Conservation (phyloP, 1,284 basidiomycete genomes). For the Malassezia equina region DNA sequence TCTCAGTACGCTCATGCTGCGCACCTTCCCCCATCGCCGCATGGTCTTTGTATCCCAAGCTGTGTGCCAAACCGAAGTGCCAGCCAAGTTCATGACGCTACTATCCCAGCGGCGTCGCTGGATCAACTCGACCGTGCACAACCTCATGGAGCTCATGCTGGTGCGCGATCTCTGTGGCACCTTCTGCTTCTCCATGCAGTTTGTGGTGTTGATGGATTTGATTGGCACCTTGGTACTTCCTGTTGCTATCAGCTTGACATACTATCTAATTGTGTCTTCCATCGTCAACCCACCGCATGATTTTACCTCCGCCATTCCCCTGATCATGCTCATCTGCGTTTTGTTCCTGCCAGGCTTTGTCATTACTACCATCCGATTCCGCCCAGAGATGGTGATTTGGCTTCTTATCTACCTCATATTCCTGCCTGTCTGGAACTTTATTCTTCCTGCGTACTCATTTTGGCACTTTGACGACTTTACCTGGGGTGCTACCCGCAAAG, state of each 20-base stretch:
- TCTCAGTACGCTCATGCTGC: slow-evolving; percentile 58
- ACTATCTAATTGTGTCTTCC: slow-evolving; percentile 69
- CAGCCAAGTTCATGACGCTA: slow-evolving; percentile 83
- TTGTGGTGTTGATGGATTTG: slow-evolving; percentile 96
- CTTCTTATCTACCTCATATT: slow-evolving; percentile 81
- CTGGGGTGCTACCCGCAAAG: slow-evolving; percentile 97
- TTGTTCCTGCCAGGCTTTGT: slow-evolving; percentile 85
- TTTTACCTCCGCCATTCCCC: slow-evolving; percentile 87
- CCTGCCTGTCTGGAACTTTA: slow-evolving; percentile 55
- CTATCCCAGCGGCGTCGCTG: slow-evolving; percentile 94
- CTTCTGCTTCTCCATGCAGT: slow-evolving; percentile 59
- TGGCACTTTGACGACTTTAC: slow-evolving; percentile 99
- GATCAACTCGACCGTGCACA: slow-evolving; percentile 99
- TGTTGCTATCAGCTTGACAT: slow-evolving; percentile 83
- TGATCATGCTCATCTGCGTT: slow-evolving; percentile 77
- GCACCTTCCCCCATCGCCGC: slow-evolving; percentile 86
- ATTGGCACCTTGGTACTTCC: slow-evolving; percentile 90
- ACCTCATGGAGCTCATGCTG: slow-evolving; percentile 94
- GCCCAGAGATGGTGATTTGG: slow-evolving; percentile 92
- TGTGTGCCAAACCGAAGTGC: slow-evolving; percentile 84
- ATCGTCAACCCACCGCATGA: slow-evolving; percentile 67
- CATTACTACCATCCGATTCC: slow-evolving; percentile 85
- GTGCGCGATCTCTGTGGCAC: slow-evolving; percentile 74
- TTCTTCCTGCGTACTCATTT: slow-evolving; percentile 74
- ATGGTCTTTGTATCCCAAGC: slow-evolving; percentile 99